Base-by-base conservation (phyloP, 345 rosid species). In the Populus nigra region DNA sequence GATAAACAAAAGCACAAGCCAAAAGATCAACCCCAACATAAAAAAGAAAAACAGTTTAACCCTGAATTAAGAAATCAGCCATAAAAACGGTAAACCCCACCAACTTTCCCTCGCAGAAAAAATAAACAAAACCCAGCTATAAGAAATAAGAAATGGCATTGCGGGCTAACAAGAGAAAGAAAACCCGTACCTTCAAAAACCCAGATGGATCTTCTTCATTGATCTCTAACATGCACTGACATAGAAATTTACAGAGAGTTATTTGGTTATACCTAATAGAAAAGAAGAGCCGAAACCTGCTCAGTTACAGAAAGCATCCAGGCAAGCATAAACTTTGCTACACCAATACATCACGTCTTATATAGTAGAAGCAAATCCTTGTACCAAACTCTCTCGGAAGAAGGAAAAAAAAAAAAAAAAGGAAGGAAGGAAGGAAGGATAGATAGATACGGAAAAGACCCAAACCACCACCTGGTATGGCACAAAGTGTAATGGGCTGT, bases 201-300 rank as follows among this genome's bases (percentile, higher is more conserved):
- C 76, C 82, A 76, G 81, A 78, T 62, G 45, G 93, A 88, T 89
- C 91, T 85, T 82, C 71, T 79, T 65, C 49, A 67, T 73, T 18
- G n/a, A 18, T 50, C 76, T 61, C 57, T 35, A 39, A 73, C 78
- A 73, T 75, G 80, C 85, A 79, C 41, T 33, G 23, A 50, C 77
- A 77, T 35, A 62, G 23, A 55, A 36, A 7, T 17, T 41, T 33
- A 47, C 29, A 22, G 3, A 41, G 47, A 43, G 47, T 11, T 11
- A 10, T 41, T 43, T 43, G 13, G 47, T 13, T 43, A 43, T 10
- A 11, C 47, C 47, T 43, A 9, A 25, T n/a, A 61, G 59, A 70
- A 33, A 69, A 20, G 1, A 53, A 36, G 27, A 59, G 39, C 23
- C 20, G 18, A 43, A 45, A 65, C 11, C 66, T 72, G 16, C 47